phyloP scores from a whole-genome alignment of 192 early-diverging fungal genomes.

The Entomortierella parvispora region DNA sequence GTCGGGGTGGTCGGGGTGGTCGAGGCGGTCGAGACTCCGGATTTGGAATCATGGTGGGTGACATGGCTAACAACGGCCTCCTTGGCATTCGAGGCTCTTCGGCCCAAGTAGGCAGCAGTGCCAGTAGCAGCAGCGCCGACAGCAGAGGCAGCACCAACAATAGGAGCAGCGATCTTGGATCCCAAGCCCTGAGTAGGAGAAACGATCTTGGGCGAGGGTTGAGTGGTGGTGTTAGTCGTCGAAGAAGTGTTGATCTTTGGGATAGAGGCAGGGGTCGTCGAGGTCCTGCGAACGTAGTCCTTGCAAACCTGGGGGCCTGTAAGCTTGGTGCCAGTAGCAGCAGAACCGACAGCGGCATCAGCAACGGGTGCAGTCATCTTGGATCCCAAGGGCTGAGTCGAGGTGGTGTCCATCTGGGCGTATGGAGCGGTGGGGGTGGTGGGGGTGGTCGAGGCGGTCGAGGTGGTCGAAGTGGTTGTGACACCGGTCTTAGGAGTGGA shows the following conservation, averaged over 20 bases:
- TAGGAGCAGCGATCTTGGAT: background rate
- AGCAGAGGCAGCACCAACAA: constrained; percentile 2
- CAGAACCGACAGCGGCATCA: too few relatives aligned
- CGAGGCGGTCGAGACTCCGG: background rate
- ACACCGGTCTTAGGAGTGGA: too few relatives aligned
- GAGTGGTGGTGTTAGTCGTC: background rate
- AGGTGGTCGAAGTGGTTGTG: background rate
- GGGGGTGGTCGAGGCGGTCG: background rate
- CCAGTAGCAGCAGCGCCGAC: constrained; percentile 5
- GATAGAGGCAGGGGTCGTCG: too few relatives aligned
- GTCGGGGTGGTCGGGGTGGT: background rate
- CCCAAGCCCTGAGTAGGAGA: constrained; percentile 2
- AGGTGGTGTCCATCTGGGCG: too few relatives aligned
- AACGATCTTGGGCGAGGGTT: background rate
- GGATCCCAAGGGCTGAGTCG: too few relatives aligned
- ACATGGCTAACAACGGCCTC: background rate
- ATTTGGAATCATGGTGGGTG: background rate
- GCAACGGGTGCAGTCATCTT: too few relatives aligned
- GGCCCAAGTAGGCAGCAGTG: constrained; percentile 7
- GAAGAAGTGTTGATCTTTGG: background rate
- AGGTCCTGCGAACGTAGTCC: too few relatives aligned
- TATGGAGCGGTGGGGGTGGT: background rate
- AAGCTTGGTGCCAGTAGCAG: too few relatives aligned
- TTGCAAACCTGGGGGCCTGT: too few relatives aligned
- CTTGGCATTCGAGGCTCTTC: background rate